A percentile compares a stretch with the other conserved stretches of the same genome.
Evolutionary conservation across 1,284 basidiomycete genomes (phyloP).

Genomic region (Anthracocystis setariae): DNA sequence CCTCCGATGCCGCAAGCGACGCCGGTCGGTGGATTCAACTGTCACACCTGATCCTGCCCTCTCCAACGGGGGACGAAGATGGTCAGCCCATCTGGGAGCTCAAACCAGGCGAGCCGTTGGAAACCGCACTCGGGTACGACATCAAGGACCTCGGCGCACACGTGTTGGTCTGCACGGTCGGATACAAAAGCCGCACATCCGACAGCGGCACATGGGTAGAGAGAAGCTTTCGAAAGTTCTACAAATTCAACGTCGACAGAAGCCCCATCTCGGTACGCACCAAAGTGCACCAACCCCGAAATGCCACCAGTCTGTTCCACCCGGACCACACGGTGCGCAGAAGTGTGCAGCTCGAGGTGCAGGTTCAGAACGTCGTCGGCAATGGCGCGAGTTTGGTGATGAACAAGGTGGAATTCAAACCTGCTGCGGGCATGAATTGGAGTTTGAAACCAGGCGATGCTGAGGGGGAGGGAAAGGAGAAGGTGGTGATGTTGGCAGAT

Average conservation of each 20-base stretch:
- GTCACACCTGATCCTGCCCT: slow-evolving; percentile 28
- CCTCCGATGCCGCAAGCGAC: slow-evolving; percentile 10
- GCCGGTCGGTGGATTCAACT: slow-evolving; percentile 25
- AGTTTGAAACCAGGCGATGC: slow-evolving; percentile 15
- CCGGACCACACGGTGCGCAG: slow-evolving; percentile 32
- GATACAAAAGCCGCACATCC: slow-evolving; percentile 41
- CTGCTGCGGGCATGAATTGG: slow-evolving; percentile 35
- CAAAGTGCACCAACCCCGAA: slow-evolving; percentile 59
- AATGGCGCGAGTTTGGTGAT: slow-evolving; percentile 45
- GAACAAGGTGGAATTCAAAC: slow-evolving; percentile 44
- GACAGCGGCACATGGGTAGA: slow-evolving; percentile 27
- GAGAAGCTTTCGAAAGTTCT: slow-evolving; percentile 62
- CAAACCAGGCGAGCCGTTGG: slow-evolving; percentile 18
- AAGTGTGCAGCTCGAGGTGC: slow-evolving; percentile 63
- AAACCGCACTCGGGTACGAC: slow-evolving; percentile 57
- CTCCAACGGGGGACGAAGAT: slow-evolving; percentile 4
- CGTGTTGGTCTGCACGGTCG: slow-evolving; percentile 63
- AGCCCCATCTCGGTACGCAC: slow-evolving; percentile 62
- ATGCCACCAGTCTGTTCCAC: slow-evolving; percentile 29
- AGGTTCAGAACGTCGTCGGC: slow-evolving; percentile 58
- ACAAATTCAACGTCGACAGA: slow-evolving; percentile 49
- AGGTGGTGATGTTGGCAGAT: slow-evolving; percentile 42
- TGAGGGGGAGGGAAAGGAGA: neutral
- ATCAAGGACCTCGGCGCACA: slow-evolving; percentile 64
- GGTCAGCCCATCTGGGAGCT: slow-evolving; percentile 22